Conservation (phyloP, 2,329 filamentous ascomycete genomes). For the Diplodia seriata region DNA sequence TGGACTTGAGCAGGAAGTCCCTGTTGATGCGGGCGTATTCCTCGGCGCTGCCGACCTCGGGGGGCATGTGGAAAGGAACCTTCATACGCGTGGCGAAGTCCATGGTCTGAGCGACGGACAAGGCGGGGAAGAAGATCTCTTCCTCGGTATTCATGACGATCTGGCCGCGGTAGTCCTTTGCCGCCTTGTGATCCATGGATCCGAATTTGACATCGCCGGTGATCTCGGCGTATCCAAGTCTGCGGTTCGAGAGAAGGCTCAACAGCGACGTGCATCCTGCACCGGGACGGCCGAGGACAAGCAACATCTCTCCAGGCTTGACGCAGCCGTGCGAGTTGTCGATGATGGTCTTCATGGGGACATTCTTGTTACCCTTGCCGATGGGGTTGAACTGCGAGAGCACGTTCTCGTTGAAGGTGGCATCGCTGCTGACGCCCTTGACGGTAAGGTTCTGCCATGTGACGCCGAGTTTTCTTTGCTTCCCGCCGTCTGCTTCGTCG, state of each 20-base stretch:
- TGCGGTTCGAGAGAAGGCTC: conserved; percentile 67
- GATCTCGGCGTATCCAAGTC: conserved; percentile 33
- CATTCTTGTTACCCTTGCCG: conserved; percentile 4
- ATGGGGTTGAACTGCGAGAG: conserved; percentile 31
- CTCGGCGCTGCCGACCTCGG: conserved; percentile 51
- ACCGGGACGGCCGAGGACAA: conserved; percentile 70
- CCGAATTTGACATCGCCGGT: conserved; percentile 60
- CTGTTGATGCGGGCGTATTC: conserved; percentile 57
- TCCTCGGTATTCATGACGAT: conserved; percentile 65
- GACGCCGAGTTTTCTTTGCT: conserved; percentile 24
- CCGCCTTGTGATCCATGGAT: conserved; percentile 51
- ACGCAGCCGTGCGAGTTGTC: conserved; percentile 54
- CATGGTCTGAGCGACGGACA: conserved; percentile 59
- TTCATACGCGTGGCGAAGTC: conserved; percentile 65
- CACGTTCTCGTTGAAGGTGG: conserved; percentile 34
- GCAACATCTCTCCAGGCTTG: conserved; percentile 71
- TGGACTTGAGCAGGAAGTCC: conserved; percentile 60
- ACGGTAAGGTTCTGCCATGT: conserved; percentile 32
- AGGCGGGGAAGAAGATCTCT: conserved; percentile 59
- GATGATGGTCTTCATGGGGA: conserved; percentile 33
- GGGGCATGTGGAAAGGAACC: conserved; percentile 59
- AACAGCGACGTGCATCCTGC: conserved; percentile 85
- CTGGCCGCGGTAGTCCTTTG: conserved; percentile 60
- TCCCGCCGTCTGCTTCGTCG: conserved; percentile 22
- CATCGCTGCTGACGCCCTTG: conserved; percentile 28